Percentiles rank a stretch among this genome's conserved stretches.
Conservation (phyloP, 306 rosid genomes). For the Medicago ruthenica region DNA sequence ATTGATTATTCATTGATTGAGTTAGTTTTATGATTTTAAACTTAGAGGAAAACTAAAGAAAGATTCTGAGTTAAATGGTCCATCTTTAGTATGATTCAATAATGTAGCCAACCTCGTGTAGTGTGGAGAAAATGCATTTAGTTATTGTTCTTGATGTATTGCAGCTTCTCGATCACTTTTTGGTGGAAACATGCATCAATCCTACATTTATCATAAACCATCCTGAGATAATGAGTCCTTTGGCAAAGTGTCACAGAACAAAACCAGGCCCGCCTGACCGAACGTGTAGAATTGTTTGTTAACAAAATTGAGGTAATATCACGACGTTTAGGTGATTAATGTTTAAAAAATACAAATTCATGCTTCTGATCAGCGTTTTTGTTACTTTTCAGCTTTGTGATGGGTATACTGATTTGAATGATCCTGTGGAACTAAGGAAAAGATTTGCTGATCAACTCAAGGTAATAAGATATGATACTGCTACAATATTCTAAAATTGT, state of each 20-base stretch:
- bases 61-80: neutral
- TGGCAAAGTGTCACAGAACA: conserved; percentile 94
- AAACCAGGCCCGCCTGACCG: conserved; percentile 84
- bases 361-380: conserved; percentile 25
- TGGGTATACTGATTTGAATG: conserved; percentile 94
- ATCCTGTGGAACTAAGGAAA: conserved; percentile 87
- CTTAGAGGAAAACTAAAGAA: neutral
- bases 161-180: conserved; percentile 96
- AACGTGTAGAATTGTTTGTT: conserved; percentile 87
- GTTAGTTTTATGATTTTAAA: neutral
- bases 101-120: neutral
- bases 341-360: neutral
- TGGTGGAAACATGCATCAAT: conserved; percentile 86
- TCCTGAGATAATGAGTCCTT: conserved; percentile 96
- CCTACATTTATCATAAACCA: conserved; percentile 87
- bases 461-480: conserved; percentile 51
- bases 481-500: neutral
- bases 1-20: neutral
- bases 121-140: neutral
- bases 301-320: conserved; percentile 78
- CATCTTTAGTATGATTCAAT: neutral
- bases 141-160: neutral
- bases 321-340: neutral
- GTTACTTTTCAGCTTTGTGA: conserved; percentile 69
- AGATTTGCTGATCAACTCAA: conserved; percentile 91